phyloP scores from a whole-genome alignment of 2,329 filamentous ascomycete species.

The Fusarium foetens region DNA sequence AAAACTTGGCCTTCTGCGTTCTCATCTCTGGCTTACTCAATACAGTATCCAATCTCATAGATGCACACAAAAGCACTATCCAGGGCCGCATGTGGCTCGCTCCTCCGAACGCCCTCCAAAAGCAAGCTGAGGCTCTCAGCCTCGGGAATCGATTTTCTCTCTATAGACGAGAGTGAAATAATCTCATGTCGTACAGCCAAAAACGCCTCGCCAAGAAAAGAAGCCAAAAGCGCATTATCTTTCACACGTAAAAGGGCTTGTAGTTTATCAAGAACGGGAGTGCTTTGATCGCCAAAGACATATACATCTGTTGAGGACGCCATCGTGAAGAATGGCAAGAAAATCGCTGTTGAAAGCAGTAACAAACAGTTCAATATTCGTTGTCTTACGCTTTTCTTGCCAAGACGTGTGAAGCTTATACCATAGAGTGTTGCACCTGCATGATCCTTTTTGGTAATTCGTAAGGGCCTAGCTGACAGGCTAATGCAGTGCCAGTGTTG shows the following conservation, averaged over 20 bases:
- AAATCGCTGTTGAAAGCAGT: neutral
- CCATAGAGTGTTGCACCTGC: accelerated
- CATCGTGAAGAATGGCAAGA: neutral
- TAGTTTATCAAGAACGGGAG: neutral
- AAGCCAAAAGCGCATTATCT: neutral
- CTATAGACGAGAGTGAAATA: neutral
- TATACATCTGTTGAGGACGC: neutral
- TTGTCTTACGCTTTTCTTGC: accelerated
- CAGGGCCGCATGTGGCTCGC: neutral
- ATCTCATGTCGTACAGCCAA: neutral
- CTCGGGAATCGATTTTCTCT: neutral
- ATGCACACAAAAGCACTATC: slow-evolving; percentile 3
- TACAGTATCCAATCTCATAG: neutral
- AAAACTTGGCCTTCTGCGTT: accelerated
- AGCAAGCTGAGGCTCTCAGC: neutral
- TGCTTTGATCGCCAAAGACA: neutral
- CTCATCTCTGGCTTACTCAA: neutral
- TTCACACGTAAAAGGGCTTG: neutral
- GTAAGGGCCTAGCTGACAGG: neutral
- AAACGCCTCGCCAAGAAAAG: neutral
- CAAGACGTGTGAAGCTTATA: neutral
- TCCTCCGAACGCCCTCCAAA: neutral
- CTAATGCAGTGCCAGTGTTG: neutral
- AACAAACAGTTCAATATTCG: neutral
- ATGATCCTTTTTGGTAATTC: neutral